Conservation (phyloP, 371 early-diverging fungal genomes). For the Parasitella parasitica region DNA sequence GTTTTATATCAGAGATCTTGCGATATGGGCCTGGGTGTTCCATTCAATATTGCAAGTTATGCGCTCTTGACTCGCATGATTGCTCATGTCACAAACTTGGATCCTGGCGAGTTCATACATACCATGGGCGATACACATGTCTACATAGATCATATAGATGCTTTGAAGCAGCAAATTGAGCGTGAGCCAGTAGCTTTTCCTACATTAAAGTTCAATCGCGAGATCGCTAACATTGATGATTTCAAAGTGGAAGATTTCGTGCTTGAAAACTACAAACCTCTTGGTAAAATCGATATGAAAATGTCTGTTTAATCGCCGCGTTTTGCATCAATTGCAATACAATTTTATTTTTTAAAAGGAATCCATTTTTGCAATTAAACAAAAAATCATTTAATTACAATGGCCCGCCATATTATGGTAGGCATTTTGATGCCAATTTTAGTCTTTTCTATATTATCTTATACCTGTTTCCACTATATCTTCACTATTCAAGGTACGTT, state of each 20-base stretch:
- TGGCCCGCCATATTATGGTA: background rate
- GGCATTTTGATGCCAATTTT: slow-evolving; percentile 12
- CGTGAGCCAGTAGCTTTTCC: slow-evolving; percentile 92
- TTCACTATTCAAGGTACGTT: slow-evolving; percentile 1
- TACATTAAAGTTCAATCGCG: slow-evolving; percentile 67
- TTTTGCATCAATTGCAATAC: background rate
- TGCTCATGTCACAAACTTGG: slow-evolving; percentile 87
- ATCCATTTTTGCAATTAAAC: too few relatives aligned
- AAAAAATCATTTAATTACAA: background rate
- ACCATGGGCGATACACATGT: slow-evolving; percentile 98
- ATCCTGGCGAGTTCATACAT: slow-evolving; percentile 93
- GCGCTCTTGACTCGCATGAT: slow-evolving; percentile 94
- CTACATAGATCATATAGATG: slow-evolving; percentile 93
- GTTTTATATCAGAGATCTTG: slow-evolving; percentile 98
- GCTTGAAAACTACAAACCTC: slow-evolving; percentile 87
- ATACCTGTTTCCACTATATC: slow-evolving; percentile 8
- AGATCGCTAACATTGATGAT: slow-evolving; percentile 75
- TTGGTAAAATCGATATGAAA: slow-evolving; percentile 92
- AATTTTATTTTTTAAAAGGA: too few relatives aligned
- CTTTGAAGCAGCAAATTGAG: slow-evolving; percentile 80
- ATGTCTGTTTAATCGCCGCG: slow-evolving; percentile 81
- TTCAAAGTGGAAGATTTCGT: slow-evolving; percentile 87
- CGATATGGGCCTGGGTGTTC: slow-evolving; percentile 99
- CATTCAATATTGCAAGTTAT: slow-evolving; percentile 99
- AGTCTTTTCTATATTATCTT: slow-evolving; percentile 9